These are phyloP conservation scores for Tetrahymena malaccensis DNA, from an alignment of 73 alveolate genomes.

Conservation along the genomic window DNA sequence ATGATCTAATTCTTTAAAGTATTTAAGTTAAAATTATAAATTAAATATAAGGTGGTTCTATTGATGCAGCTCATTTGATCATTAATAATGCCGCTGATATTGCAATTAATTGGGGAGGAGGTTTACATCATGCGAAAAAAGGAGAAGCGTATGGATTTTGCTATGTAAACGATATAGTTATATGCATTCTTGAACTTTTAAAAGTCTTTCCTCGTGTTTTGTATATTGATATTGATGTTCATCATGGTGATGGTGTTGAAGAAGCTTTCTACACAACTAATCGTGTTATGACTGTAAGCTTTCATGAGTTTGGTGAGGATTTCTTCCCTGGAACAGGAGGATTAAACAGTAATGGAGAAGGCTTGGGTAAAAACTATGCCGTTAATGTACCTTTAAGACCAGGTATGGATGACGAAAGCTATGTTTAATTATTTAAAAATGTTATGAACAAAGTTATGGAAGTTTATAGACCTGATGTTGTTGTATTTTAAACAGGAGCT, in stretches of 20 bases:
- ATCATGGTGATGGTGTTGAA: constrained; percentile 99
- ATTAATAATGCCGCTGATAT: constrained; percentile 82
- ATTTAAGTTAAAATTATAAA: neutral
- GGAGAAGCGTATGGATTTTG: constrained; percentile 96
- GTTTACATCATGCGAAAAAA: constrained; percentile 97
- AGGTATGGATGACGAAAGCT: constrained; percentile 94
- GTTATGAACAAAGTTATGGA: constrained; percentile 78
- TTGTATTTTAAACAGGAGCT: constrained; percentile 96
- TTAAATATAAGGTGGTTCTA: constrained; percentile 47
- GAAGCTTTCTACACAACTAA: constrained; percentile 93
- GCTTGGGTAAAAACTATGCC: constrained; percentile 84
- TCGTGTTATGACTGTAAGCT: constrained; percentile 91
- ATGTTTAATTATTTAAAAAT: constrained; percentile 65
- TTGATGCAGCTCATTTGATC: constrained; percentile 87
- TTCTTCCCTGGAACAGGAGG: constrained; percentile 98
- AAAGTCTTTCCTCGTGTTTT: constrained; percentile 86
- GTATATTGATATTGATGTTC: constrained; percentile 95
- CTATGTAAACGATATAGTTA: constrained; percentile 92
- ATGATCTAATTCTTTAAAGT: neutral
- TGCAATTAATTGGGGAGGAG: constrained; percentile 96
- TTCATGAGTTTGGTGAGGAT: constrained; percentile 93
- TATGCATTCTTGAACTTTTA: constrained; percentile 87
- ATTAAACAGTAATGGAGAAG: constrained; percentile 81
- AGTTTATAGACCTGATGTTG: constrained; percentile 84
- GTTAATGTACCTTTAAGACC: constrained; percentile 93